phyloP scores from a whole-genome alignment of 1,284 basidiomycete species.

The Puccinia triticina region DNA sequence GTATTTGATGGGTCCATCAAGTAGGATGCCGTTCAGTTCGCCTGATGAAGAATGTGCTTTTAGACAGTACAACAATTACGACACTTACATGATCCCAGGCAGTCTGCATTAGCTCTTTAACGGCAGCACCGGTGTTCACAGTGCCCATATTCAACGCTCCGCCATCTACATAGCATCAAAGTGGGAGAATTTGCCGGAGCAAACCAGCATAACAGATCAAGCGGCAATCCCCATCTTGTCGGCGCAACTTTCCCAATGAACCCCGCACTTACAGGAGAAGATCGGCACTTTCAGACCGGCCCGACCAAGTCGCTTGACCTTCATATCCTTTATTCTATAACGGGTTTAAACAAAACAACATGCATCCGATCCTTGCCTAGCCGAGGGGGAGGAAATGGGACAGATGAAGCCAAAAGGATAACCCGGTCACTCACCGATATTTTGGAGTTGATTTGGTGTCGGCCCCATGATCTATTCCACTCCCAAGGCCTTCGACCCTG shows the following conservation, averaged over 20 bases:
- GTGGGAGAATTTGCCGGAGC: no score
- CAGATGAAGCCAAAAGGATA: no score
- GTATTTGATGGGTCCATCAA: background rate
- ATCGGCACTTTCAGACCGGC: constrained; percentile 75
- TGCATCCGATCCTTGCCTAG: no score
- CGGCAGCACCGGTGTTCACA: constrained; percentile 71
- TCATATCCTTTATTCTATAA: constrained; percentile 68
- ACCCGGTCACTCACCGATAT: no score
- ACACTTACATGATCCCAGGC: constrained; percentile 65
- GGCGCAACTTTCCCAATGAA: background rate
- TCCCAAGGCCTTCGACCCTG: no score
- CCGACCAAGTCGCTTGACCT: constrained; percentile 73
- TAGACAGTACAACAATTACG: background rate
- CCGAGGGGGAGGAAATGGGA: no score
- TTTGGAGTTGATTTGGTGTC: no score
- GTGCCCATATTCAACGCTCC: constrained; percentile 66
- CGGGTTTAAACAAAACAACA: no score
- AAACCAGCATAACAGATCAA: background rate
- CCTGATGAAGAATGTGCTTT: no score
- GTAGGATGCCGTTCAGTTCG: background rate
- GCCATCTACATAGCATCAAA: constrained; percentile 36
- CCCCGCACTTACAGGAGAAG: constrained; percentile 70
- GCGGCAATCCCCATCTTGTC: background rate
- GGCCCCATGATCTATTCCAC: no score
- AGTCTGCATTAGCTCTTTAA: constrained; percentile 65